phyloP scores from a whole-genome alignment of 1,284 basidiomycete genomes.

The Dichomitus squalens region DNA sequence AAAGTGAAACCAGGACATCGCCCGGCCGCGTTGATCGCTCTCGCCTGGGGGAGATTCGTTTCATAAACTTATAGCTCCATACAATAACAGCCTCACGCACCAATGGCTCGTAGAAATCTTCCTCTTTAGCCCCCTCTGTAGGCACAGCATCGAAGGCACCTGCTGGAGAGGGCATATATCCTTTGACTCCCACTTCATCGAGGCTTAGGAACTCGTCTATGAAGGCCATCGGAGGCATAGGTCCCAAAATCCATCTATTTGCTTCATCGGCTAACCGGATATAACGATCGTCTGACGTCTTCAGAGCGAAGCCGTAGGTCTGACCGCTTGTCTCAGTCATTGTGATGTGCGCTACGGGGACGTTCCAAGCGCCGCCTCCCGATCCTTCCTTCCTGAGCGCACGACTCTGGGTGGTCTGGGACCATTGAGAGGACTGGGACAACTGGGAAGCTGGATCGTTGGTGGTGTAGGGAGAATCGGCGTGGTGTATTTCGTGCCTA shows the following conservation, averaged over 20 bases:
- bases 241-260: background rate
- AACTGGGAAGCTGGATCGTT: no score
- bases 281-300: background rate
- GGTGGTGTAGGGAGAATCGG: background rate
- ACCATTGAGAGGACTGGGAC: background rate
- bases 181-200: background rate
- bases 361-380: background rate
- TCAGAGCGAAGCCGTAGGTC: background rate
- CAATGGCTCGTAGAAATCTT: background rate
- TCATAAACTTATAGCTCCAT: background rate
- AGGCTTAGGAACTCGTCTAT: background rate
- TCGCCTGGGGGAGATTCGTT: background rate
- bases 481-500: no score
- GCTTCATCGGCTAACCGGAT: background rate
- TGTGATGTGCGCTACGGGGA: background rate
- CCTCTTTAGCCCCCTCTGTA: background rate
- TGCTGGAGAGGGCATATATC: background rate
- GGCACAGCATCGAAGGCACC: background rate
- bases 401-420: background rate
- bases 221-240: background rate
- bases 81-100: background rate
- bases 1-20: slow-evolving; percentile 15
- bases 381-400: background rate
- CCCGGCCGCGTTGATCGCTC: background rate
- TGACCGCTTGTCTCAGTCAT: slow-evolving; percentile 8